phyloP scores from a whole-genome alignment of 108 stramenopile genomes.

The Pseudonitzschia multistriata region DNA sequence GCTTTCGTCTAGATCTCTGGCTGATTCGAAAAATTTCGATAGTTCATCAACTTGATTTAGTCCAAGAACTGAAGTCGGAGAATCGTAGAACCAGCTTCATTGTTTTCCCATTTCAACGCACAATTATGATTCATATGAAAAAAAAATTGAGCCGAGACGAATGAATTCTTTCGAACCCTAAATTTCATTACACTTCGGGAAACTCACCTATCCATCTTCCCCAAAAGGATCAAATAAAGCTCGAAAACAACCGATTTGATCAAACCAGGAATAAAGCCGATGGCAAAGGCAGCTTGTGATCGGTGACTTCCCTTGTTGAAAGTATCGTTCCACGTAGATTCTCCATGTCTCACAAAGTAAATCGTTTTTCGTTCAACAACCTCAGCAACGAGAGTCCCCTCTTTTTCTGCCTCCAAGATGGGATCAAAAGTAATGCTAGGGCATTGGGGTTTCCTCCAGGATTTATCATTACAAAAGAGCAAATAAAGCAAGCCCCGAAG shows the following conservation, averaged over 20 bases:
- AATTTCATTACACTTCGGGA: neutral
- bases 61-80: conserved; percentile 68
- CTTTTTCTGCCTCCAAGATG: conserved; percentile 28
- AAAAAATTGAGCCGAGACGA: neutral
- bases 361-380: conserved; percentile 71
- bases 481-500: conserved; percentile 59
- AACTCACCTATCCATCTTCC: conserved; percentile 64
- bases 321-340: conserved; percentile 84
- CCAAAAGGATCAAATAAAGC: conserved; percentile 69
- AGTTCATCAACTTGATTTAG: conserved; percentile 67
- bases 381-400: neutral
- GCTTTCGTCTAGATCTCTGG: conserved; percentile 9
- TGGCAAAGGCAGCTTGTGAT: conserved; percentile 46
- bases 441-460: conserved; percentile 68
- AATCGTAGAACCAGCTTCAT: conserved; percentile 85
- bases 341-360: conserved; percentile 86
- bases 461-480: conserved; percentile 78
- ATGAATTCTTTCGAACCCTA: neutral
- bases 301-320: conserved; percentile 87
- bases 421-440: conserved; percentile 54
- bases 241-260: conserved; percentile 71
- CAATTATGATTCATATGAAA: neutral
- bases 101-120: neutral
- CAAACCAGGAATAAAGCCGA: conserved; percentile 81
- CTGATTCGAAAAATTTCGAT: conserved; percentile 58